A percentile compares a stretch with the other conserved stretches of the same genome.
phyloP scores from a whole-genome alignment of 1,284 basidiomycete genomes.

The Boletus smithii region DNA sequence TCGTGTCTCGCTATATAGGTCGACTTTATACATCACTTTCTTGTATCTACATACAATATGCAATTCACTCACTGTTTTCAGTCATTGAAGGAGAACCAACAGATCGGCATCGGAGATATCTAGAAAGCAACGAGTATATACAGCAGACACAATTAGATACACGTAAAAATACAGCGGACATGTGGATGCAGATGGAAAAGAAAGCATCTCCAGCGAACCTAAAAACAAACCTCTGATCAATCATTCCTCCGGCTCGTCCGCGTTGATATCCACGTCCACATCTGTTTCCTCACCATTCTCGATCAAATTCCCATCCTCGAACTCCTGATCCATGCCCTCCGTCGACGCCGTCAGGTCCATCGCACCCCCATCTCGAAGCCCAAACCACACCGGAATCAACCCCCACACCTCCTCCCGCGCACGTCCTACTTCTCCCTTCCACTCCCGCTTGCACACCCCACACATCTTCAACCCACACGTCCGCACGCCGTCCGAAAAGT shows the following conservation, averaged over 20 bases:
- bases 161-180: neutral
- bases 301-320: conserved; percentile 1
- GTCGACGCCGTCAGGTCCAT: neutral
- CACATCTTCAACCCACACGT: conserved; percentile 61
- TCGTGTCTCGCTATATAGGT: conserved; percentile 16
- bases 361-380: conserved; percentile 33
- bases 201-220: conserved; percentile 20
- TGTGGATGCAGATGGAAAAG: conserved; percentile 4
- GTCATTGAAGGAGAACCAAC: too few species aligned
- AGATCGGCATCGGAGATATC: neutral
- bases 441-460: conserved; percentile 57
- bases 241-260: conserved; percentile 20
- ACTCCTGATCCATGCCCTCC: neutral
- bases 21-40: conserved; percentile 1
- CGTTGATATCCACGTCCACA: conserved; percentile 11
- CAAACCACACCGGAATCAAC: conserved; percentile 66
- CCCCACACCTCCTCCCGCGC: conserved; percentile 64
- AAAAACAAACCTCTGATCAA: neutral
- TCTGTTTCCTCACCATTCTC: conserved; percentile 15
- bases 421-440: conserved; percentile 46
- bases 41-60: conserved; percentile 20
- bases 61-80: too few species aligned
- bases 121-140: conserved; percentile 18
- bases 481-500: conserved; percentile 61
- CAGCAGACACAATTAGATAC: conserved; percentile 13